Evolutionary conservation across 1,284 basidiomycete genomes (phyloP).

Genomic region (Ceratobasidium theobromae): DNA sequence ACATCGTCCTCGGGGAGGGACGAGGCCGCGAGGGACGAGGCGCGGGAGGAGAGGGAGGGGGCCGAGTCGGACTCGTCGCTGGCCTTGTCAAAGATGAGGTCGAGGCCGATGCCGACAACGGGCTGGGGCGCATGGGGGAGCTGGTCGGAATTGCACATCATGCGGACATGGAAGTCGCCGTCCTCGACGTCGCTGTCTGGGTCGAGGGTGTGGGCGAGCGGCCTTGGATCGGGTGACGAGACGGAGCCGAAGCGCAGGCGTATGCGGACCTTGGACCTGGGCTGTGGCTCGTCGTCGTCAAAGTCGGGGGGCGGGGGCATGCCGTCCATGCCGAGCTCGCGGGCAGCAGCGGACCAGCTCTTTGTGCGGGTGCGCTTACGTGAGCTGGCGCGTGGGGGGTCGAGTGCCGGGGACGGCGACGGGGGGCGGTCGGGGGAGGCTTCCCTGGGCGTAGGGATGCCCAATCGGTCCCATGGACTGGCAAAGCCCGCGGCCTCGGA

Average conservation of each 20-base stretch:
- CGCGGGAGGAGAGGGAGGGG: slow-evolving; percentile 21
- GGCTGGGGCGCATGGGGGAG: neutral
- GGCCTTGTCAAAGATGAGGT: neutral
- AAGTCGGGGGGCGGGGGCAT: slow-evolving; percentile 10
- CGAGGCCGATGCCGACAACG: slow-evolving; percentile 13
- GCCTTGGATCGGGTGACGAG: slow-evolving; percentile 6
- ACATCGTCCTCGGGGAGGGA: slow-evolving; percentile 25
- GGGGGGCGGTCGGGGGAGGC: neutral
- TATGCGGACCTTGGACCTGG: slow-evolving; percentile 23
- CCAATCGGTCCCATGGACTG: slow-evolving; percentile 30
- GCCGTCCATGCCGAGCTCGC: slow-evolving; percentile 29
- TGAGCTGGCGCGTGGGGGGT: slow-evolving; percentile 17
- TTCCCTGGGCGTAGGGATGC: slow-evolving; percentile 31
- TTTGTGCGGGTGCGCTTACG: slow-evolving; percentile 29
- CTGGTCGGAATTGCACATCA: slow-evolving; percentile 26
- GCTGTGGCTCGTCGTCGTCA: slow-evolving; percentile 18
- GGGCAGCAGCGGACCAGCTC: slow-evolving; percentile 26
- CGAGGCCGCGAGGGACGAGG: slow-evolving; percentile 21
- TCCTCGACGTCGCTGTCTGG: slow-evolving; percentile 41
- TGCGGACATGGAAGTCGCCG: slow-evolving; percentile 31
- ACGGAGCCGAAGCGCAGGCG: slow-evolving; percentile 18
- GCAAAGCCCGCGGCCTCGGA: slow-evolving; percentile 28
- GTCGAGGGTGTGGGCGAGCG: slow-evolving; percentile 4
- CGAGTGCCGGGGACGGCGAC: slow-evolving; percentile 1
- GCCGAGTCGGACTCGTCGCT: slow-evolving; percentile 11